Conservation (phyloP, 129 eudicot species). For the Heracleum sosnowskyi region DNA sequence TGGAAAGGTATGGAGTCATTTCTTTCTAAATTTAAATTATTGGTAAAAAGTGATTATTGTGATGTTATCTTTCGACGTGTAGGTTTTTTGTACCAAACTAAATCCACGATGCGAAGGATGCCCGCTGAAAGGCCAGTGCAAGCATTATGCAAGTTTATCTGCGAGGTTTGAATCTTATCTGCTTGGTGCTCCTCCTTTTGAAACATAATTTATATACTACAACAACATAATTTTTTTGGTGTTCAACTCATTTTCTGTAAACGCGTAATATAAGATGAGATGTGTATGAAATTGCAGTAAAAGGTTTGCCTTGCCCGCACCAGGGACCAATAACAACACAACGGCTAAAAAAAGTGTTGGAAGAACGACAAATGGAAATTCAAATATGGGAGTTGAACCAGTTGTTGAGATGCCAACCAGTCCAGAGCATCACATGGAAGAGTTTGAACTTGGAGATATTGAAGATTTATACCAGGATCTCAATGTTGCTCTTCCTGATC, state of each 20-base stretch:
- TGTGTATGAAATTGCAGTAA: neutral
- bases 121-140: neutral
- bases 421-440: neutral
- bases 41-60: neutral
- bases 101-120: neutral
- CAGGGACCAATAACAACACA: neutral
- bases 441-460: slow-evolving; percentile 20
- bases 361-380: neutral
- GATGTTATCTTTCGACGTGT: neutral
- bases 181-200: too few relatives aligned
- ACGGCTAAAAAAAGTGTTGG: neutral
- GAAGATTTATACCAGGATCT: slow-evolving; percentile 30
- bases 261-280: neutral
- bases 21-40: neutral
- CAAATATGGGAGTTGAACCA: neutral
- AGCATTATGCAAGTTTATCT: slow-evolving; percentile 6
- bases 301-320: neutral
- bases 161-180: neutral
- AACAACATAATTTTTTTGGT: neutral
- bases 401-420: neutral
- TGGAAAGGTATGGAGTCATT: neutral
- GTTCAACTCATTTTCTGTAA: neutral
- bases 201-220: too few relatives aligned
- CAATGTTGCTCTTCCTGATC: neutral
- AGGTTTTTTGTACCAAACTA: neutral